Percentiles rank a stretch among this genome's conserved stretches.
These are phyloP conservation scores for Teunomyces tritomae DNA, from an alignment of 805 yeast genomes.

Conservation along the genomic window DNA sequence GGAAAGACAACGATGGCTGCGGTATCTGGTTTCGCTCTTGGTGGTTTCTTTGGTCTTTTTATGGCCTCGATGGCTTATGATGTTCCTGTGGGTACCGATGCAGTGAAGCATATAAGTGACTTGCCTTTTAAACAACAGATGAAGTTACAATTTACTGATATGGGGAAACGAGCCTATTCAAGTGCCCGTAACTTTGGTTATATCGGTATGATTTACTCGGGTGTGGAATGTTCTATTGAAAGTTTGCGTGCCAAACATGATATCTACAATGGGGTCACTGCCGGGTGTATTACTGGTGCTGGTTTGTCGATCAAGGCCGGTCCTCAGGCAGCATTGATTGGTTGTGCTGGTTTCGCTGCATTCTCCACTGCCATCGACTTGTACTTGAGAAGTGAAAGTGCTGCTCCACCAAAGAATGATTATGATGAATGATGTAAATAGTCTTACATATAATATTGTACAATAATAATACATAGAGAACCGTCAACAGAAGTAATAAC, in stretches of 20 bases:
- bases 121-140: slow-evolving; percentile 91
- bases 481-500: slow-evolving; percentile 37
- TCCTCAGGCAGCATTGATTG: slow-evolving; percentile 85
- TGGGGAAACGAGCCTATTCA: slow-evolving; percentile 84
- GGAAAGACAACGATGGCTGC: slow-evolving; percentile 92
- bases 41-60: slow-evolving; percentile 93
- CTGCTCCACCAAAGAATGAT: slow-evolving; percentile 82
- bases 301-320: slow-evolving; percentile 91
- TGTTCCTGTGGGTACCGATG: slow-evolving; percentile 64
- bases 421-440: slow-evolving; percentile 52
- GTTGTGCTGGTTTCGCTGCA: slow-evolving; percentile 98
- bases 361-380: slow-evolving; percentile 87
- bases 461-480: slow-evolving; percentile 6
- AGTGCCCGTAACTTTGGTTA: slow-evolving; percentile 94
- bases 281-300: slow-evolving; percentile 97
- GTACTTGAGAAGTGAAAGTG: slow-evolving; percentile 80
- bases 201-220: slow-evolving; percentile 87
- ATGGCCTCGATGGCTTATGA: slow-evolving; percentile 90
- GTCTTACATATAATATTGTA: slow-evolving; percentile 11
- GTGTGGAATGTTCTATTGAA: slow-evolving; percentile 89
- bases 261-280: slow-evolving; percentile 84
- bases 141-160: slow-evolving; percentile 85
- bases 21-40: slow-evolving; percentile 88
- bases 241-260: slow-evolving; percentile 87
- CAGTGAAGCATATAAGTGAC: slow-evolving; percentile 64